Evolutionary conservation across 306 rosid species (phyloP), one percentile per base, ranked within the genome.

Genomic region (Cicer chorassanicum): DNA sequence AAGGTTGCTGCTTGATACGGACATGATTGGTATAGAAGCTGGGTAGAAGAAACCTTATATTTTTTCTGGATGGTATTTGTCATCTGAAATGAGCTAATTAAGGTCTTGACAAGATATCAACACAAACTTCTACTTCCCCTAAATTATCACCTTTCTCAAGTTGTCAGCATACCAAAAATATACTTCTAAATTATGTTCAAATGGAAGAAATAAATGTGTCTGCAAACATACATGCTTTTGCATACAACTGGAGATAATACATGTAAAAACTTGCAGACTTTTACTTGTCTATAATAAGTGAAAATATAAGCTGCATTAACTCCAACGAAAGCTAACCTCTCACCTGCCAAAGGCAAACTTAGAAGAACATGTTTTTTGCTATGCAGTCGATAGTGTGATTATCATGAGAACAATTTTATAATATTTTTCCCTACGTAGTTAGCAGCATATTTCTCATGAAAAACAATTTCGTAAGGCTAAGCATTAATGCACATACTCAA

Each of bases 21-120:
- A 68, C 96, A 91, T 72, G 98, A 90, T 50, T 94, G 98, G 82
- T 90, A 93, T 10, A 94, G 67, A 76, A 94, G 97, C 72, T 94
- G 98, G 41, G 98, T 94, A 60, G 98, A 94, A 78, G 97, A 82
- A 80, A 91, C 97, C 82, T 89, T 94, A 77, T 67, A 90, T 87
- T 87, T 90, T 81, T 94, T 94, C 79, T 94, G 98, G 79, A 94
- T 94, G 72, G 96, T 87, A 81, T 94, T 91, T 46, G 98, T 94
- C 98, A 94, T 91, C 98, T 94, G 78, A 81, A 57, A 62, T 34
- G 24, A 67, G 61, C 83, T 84, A 63, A 80, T 93, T 81, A 91
- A 94, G 96, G 72, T 72, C 54, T 70, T 76, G 73, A 80, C 83
- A 72, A 78, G 65, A 75, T 45, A 73, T 6, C 9, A 46, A 70